phyloP scores from a whole-genome alignment of 2,329 filamentous ascomycete species.

The Leptographium lundbergii region DNA sequence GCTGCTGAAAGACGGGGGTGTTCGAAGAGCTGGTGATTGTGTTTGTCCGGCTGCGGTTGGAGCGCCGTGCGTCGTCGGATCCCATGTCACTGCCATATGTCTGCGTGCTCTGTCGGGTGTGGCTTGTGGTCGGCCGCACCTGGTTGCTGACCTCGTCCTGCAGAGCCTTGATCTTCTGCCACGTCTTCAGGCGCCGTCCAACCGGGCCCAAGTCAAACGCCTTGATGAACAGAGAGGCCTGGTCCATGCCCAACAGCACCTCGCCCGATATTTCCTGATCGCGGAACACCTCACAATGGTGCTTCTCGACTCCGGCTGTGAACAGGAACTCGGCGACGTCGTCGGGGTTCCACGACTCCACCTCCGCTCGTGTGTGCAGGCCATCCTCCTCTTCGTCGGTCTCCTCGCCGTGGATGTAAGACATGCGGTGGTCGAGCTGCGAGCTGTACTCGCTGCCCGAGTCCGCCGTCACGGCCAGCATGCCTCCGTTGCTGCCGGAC shows the following conservation, averaged over 20 bases:
- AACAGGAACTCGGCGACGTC: constrained; percentile 86
- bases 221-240: constrained; percentile 88
- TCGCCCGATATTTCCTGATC: constrained; percentile 96
- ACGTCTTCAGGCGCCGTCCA: constrained; percentile 78
- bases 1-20: constrained; percentile 31
- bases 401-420: constrained; percentile 88
- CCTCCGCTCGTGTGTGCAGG: constrained; percentile 56
- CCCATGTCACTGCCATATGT: constrained; percentile 47
- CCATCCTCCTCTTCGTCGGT: constrained; percentile 83
- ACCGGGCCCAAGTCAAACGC: constrained; percentile 90
- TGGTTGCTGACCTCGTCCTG: constrained; percentile 69
- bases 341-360: constrained; percentile 65
- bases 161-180: constrained; percentile 88
- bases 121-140: constrained; percentile 19
- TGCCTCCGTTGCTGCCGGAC: constrained; percentile 32
- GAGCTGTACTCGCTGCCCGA: constrained; percentile 87
- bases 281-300: constrained; percentile 85
- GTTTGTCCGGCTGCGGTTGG: constrained; percentile 42
- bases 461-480: constrained; percentile 49
- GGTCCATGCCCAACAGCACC: constrained; percentile 87
- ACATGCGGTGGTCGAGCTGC: constrained; percentile 61
- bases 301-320: constrained; percentile 69
- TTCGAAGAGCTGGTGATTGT: constrained; percentile 41
- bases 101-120: constrained; percentile 35
- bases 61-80: constrained; percentile 37